A percentile compares a stretch with the other conserved stretches of the same genome.
Conservation (phyloP, 805 yeast genomes). For the Ogataea naganishii region DNA sequence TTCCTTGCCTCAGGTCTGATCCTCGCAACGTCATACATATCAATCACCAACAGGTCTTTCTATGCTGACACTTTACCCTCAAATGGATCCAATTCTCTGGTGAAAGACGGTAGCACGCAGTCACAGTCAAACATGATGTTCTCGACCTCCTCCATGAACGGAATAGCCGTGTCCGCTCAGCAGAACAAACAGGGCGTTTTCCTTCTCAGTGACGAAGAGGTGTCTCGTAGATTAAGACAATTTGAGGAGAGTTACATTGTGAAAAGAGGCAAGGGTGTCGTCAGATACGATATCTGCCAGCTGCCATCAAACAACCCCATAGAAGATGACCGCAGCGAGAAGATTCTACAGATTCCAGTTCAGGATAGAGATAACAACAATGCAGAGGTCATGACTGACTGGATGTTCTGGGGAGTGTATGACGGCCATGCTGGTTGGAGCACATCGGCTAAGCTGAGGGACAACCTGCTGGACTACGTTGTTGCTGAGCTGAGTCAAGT, state of each 20-base stretch:
- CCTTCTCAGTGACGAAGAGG: conserved; percentile 59
- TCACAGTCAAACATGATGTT: conserved; percentile 8
- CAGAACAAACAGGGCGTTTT: conserved; percentile 45
- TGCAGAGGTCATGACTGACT: conserved; percentile 44
- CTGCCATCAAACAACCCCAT: conserved; percentile 87
- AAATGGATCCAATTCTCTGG: conserved; percentile 3
- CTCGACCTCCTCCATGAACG: conserved; percentile 37
- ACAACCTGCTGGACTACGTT: conserved; percentile 69
- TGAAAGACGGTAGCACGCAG: conserved; percentile 8
- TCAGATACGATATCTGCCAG: conserved; percentile 84
- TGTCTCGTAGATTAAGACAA: conserved; percentile 57
- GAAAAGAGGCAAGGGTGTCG: conserved; percentile 79
- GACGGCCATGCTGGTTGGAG: conserved; percentile 98
- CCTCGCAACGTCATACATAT: conserved; percentile 23
- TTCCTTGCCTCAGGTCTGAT: conserved; percentile 24
- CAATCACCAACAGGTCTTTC: conserved; percentile 18
- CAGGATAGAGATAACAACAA: conserved; percentile 47
- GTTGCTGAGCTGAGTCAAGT: conserved; percentile 64
- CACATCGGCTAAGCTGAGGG: conserved; percentile 79
- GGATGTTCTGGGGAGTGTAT: conserved; percentile 92
- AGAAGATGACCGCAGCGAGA: conserved; percentile 89
- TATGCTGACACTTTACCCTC: conserved; percentile 20
- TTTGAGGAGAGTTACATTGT: conserved; percentile 75
- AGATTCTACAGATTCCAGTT: conserved; percentile 66
- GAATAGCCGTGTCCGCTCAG: conserved; percentile 28